phyloP scores from a whole-genome alignment of 139 green algal species.

The Raphidocelis subcapitata region DNA sequence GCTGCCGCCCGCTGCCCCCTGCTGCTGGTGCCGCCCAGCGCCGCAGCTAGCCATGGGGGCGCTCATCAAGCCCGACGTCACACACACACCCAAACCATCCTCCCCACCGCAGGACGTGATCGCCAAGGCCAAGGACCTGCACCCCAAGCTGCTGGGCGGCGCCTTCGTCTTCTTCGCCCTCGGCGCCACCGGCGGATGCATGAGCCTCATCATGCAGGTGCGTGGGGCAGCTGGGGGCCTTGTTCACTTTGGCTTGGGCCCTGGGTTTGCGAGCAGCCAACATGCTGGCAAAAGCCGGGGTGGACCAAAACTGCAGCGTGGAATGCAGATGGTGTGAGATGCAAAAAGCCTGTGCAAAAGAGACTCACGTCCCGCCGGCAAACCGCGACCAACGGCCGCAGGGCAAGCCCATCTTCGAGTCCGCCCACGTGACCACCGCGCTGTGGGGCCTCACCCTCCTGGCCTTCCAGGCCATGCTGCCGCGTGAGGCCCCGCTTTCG shows the following conservation, averaged over 20 bases:
- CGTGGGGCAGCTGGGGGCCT: too few relatives aligned
- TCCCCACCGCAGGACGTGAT: constrained; percentile 34
- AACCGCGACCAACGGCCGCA: too few relatives aligned
- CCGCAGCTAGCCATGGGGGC: too few relatives aligned
- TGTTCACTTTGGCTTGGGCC: not conserved
- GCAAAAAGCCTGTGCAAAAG: too few relatives aligned
- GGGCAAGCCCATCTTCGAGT: constrained; percentile 64
- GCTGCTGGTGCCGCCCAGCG: too few relatives aligned
- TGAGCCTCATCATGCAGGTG: constrained; percentile 78
- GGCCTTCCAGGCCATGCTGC: constrained; percentile 73
- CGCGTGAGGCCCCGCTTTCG: constrained; percentile 46
- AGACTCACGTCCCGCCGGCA: too few relatives aligned
- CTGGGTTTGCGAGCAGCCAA: too few relatives aligned
- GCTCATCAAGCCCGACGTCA: too few relatives aligned
- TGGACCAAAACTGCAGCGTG: too few relatives aligned
- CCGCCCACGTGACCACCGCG: constrained; percentile 61
- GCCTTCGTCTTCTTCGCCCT: constrained; percentile 82
- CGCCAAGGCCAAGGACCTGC: constrained; percentile 66
- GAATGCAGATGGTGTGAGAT: too few relatives aligned
- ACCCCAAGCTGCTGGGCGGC: constrained; percentile 76
- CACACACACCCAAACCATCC: not conserved
- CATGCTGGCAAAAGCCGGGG: too few relatives aligned
- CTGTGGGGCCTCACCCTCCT: constrained; percentile 67
- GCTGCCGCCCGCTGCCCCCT: too few relatives aligned
- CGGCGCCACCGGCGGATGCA: constrained; percentile 71